Base-by-base conservation (phyloP, 2,329 filamentous ascomycete genomes). In the Alternaria sp. region DNA sequence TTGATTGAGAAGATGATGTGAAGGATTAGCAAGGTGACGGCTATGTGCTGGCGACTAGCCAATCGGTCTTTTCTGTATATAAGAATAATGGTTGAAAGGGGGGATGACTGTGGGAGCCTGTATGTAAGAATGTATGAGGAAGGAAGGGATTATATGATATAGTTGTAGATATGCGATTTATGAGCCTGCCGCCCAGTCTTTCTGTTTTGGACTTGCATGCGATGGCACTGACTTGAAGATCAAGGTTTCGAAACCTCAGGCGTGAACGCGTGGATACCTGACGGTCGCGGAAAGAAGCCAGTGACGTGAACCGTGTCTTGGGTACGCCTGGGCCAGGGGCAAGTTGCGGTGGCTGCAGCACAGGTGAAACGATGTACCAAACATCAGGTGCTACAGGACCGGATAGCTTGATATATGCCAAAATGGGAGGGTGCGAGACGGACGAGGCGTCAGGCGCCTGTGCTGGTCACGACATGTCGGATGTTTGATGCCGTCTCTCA, bases 201-300 rank as follows among this genome's bases (percentile, higher is more conserved):
- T 10, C 26, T 30, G 26, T 50, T 21, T 47, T 47, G 44, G 44
- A 15, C 44, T 47, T 47, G 44, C 21, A 47, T 47, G n/a, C 21
- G 44, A 23, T 47, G 44, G 44, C 44, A 40, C 36, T 40, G 36
- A 40, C 36, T 40, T 40, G 36, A 40, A 40, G 36, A 40, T 40
- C 36, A 40, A 62, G 57, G 67, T 71, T 70, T 69, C 62, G 59
- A 71, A 70, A 70, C 68, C 68, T 67, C 30, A 69, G 64, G 56
- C 69, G 51, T 36, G 32, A 65, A 66, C 40, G 60, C 44, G 17
- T 52, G 60, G 52, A 49, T 61, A 52, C 57, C 40, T 64, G 52
- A 49, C 58, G n/a, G 47, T 43, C 23, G 26, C 21, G 43, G 30
- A 40, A 12, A 43, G 55, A 17, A 11, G 26, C 55, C 59, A 56